phyloP scores from a whole-genome alignment of 164 flowering plant species.

The Cinnamomum micranthum region DNA sequence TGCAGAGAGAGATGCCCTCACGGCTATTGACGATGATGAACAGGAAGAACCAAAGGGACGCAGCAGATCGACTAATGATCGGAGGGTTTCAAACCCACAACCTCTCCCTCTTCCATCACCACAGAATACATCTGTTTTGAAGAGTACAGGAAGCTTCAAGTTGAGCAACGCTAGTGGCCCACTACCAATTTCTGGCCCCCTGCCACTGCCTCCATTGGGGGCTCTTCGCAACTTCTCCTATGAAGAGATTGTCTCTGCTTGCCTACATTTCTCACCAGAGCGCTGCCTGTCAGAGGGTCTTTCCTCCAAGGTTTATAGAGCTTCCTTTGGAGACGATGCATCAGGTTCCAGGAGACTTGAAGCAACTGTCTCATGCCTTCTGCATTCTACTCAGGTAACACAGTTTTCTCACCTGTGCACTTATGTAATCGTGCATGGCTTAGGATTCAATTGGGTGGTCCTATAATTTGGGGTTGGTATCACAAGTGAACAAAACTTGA shows the following conservation, averaged over 20 bases:
- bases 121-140: slow-evolving; percentile 37
- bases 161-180: slow-evolving; percentile 51
- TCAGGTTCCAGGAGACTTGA: slow-evolving; percentile 60
- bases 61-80: slow-evolving; percentile 41
- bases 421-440: not conserved
- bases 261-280: slow-evolving; percentile 73
- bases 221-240: slow-evolving; percentile 52
- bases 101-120: slow-evolving; percentile 96
- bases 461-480: not conserved
- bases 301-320: slow-evolving; percentile 64
- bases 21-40: slow-evolving; percentile 50
- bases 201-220: slow-evolving; percentile 80
- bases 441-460: not conserved
- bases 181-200: slow-evolving; percentile 63
- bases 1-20: slow-evolving; percentile 56
- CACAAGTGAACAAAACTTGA: not conserved
- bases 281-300: slow-evolving; percentile 77
- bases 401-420: not conserved
- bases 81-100: slow-evolving; percentile 49
- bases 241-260: slow-evolving; percentile 76
- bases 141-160: slow-evolving; percentile 64
- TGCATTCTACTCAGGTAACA: slow-evolving; percentile 46
- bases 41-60: slow-evolving; percentile 50
- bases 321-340: slow-evolving; percentile 78
- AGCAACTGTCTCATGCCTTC: slow-evolving; percentile 84